Base-by-base conservation (phyloP, 371 early-diverging fungal genomes). In the Fennellomyces sp. region DNA sequence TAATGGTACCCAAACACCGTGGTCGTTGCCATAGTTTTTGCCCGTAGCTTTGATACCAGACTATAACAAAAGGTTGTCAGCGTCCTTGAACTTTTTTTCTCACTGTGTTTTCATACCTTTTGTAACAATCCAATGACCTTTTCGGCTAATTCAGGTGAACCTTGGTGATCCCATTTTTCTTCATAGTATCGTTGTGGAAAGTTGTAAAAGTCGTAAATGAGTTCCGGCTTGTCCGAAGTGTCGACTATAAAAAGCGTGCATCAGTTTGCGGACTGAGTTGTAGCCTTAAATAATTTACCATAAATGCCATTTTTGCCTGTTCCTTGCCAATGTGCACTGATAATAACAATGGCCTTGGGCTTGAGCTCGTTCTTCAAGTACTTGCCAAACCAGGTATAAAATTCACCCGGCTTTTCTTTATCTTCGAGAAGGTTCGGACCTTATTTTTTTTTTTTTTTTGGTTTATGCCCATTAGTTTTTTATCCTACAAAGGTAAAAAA, bases 151-250 rank as follows among this genome's bases (percentile, higher is more conserved):
- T 62, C 31, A 19, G 88, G 86, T 12, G 75, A 77, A 1, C 82
- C 86, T 30, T 63, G 60, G 13, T 87, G 85, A 33, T 84, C 82
- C 70, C 86, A 89, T 25, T 72, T 71, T 31, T 80, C 62, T 52
- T 78, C 69, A 64, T 86, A 87, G 60, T 80, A 78, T n/a, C 56
- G 71, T 19, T 75, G 63, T 0, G 89, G 87, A 35, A 87, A 86
- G 15, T 68, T 69, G 57, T 84, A 83, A 62, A 89, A 89, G 48
- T 89, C 89, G 54, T 88, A 88, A n/a, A 85, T 83, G 17, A 85
- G 66, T 26, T 71, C 65, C 1, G 86, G 86, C 38, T 71, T 78
- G 28, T 70, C 68, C 3, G 73, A 64, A 3, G 68, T 65, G 7
- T 76, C 76, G n/a, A 78, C 82, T 73, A 53, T 23, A 25, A 38